A percentile compares a stretch with the other conserved stretches of the same genome.
These are phyloP conservation scores for Ophiostoma perfectum DNA, from an alignment of 2,329 filamentous ascomycete genomes.

Conservation along the genomic window DNA sequence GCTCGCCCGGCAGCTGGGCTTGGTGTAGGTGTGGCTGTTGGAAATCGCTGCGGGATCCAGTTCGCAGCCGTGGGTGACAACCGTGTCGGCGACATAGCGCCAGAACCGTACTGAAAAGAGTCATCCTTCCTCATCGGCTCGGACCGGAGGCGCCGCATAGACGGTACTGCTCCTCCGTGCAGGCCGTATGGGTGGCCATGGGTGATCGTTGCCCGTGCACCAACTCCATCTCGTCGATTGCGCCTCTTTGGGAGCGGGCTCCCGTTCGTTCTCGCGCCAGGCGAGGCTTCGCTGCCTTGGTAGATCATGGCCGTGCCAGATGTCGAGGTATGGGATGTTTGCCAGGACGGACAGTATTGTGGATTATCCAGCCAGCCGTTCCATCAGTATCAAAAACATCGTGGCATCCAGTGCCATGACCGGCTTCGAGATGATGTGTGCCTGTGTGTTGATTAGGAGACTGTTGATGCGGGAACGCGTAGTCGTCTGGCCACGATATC, in stretches of 20 bases:
- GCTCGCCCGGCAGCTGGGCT: background rate
- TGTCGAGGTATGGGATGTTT: background rate
- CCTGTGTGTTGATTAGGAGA: constrained; percentile 17
- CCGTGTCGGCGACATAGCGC: background rate
- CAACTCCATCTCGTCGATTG: background rate
- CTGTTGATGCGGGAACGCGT: constrained; percentile 15
- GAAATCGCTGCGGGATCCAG: background rate
- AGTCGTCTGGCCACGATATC: background rate
- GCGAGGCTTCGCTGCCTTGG: background rate
- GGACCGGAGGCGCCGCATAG: constrained; percentile 16
- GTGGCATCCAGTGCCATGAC: background rate
- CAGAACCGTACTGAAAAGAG: too few relatives aligned
- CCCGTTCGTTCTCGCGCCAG: background rate
- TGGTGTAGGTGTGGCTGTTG: background rate
- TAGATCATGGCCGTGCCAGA: background rate
- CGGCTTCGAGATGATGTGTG: background rate
- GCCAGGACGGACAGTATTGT: background rate
- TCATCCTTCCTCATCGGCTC: background rate
- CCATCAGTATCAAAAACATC: background rate
- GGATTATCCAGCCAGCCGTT: background rate
- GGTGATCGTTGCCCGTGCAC: background rate
- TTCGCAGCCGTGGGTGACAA: constrained; percentile 13
- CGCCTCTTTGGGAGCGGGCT: background rate
- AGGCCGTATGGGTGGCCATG: background rate
- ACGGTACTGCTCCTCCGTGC: background rate